Conservation (phyloP, 495 filamentous ascomycete genomes). For the Staphylotrichum longicolle region DNA sequence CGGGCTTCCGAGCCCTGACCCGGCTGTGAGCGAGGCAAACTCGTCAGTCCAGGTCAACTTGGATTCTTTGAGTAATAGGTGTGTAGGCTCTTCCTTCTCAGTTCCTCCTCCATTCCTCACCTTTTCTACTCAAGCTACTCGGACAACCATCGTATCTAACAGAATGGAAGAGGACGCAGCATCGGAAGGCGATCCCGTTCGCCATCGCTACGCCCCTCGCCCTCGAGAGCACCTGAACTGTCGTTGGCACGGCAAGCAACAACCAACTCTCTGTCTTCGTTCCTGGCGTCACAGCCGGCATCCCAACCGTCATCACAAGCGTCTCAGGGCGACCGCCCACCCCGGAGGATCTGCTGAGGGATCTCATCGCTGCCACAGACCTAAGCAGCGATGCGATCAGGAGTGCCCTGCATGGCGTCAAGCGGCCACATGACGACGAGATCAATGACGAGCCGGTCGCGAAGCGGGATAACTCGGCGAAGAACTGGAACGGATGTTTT, state of each 20-base stretch:
- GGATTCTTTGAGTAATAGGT: conserved; percentile 31
- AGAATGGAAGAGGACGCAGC: conserved; percentile 11
- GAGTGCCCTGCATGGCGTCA: conserved; percentile 19
- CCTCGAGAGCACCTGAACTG: conserved; percentile 18
- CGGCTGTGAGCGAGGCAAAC: conserved; percentile 27
- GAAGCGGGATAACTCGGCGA: conserved; percentile 35
- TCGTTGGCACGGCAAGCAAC: conserved; percentile 19
- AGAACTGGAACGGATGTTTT: conserved; percentile 27
- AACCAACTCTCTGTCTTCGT: conserved; percentile 23
- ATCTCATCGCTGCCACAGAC: conserved; percentile 26
- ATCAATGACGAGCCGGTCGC: conserved; percentile 23
- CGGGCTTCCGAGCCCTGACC: conserved; percentile 18
- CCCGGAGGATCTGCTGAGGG: conserved; percentile 29
- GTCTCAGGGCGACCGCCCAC: conserved; percentile 13
- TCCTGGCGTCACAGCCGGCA: conserved; percentile 4
- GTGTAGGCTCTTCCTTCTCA: background rate
- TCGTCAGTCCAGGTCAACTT: conserved; percentile 32
- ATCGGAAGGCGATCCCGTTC: conserved; percentile 11
- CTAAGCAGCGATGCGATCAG: background rate
- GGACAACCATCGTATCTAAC: too few species aligned
- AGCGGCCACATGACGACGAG: conserved; percentile 29
- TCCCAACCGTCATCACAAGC: conserved; percentile 14
- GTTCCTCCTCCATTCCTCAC: background rate
- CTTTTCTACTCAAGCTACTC: too few species aligned
- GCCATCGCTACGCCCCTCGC: conserved; percentile 14